These are phyloP conservation scores for Diaporthe velutina DNA, from an alignment of 2,329 filamentous ascomycete species.

Conservation along the genomic window DNA sequence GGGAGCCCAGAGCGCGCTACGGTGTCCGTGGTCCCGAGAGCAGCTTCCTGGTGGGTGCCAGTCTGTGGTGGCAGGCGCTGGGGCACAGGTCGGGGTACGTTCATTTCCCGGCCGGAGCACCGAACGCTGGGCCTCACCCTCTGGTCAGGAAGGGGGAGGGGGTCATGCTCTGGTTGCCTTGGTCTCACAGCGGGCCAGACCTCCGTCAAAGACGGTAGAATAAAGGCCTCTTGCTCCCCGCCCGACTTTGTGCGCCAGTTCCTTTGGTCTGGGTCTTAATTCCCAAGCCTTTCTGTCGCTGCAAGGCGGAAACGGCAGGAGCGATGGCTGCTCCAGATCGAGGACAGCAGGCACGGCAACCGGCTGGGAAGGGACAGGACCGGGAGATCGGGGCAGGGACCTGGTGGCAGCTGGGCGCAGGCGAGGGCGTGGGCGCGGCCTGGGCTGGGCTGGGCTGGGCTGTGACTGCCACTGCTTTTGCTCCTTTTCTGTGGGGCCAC, in stretches of 20 bases:
- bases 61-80: conserved; percentile 6
- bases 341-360: conserved; percentile 39
- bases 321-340: conserved; percentile 30
- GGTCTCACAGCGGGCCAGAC: conserved; percentile 13
- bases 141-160: background rate
- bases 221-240: background rate
- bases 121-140: conserved; percentile 25
- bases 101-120: conserved; percentile 39
- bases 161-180: background rate
- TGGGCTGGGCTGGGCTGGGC: conserved; percentile 13
- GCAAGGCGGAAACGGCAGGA: background rate
- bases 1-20: conserved; percentile 29
- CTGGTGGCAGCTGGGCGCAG: conserved; percentile 10
- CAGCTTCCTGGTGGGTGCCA: conserved; percentile 19
- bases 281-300: background rate
- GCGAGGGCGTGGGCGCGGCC: background rate
- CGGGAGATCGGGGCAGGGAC: conserved; percentile 34
- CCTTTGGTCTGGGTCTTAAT: background rate
- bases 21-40: conserved; percentile 39
- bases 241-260: background rate
- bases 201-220: background rate
- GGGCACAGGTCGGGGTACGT: conserved; percentile 7
- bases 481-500: conserved; percentile 31
- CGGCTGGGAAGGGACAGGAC: conserved; percentile 31
- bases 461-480: conserved; percentile 10